Percentiles rank a stretch among this genome's conserved stretches.
Conservation (phyloP, 2,329 filamentous ascomycete species). For the Penicillium sp. region DNA sequence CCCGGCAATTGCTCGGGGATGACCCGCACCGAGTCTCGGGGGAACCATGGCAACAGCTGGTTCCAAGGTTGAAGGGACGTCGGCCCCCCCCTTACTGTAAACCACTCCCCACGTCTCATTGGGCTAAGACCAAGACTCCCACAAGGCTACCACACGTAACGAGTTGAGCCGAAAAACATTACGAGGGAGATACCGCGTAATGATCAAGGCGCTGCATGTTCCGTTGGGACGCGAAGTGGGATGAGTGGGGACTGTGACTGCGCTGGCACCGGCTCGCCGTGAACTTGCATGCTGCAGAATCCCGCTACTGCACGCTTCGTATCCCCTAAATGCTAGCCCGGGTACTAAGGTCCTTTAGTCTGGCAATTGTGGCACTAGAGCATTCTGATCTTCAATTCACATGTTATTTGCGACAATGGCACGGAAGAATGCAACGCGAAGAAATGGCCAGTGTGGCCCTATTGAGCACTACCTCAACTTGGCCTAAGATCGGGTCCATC, state of each 20-base stretch:
- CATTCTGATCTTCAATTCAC: not conserved
- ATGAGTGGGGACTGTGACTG: constrained; percentile 14
- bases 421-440: not conserved
- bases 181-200: not conserved
- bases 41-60: not conserved
- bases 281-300: not conserved
- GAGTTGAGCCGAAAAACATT: not conserved
- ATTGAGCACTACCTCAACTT: not conserved
- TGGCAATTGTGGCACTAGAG: not conserved
- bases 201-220: not conserved
- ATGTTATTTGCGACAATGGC: not conserved
- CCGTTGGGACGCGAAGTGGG: constrained; percentile 19
- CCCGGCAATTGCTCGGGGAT: constrained; percentile 15
- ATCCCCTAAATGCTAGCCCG: not conserved
- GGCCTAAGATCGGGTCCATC: constrained; percentile 3
- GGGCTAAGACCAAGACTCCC: not conserved
- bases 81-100: not conserved
- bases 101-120: not conserved
- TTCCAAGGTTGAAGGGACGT: not conserved
- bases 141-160: not conserved
- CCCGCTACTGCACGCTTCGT: not conserved
- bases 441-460: not conserved
- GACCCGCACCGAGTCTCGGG: not conserved
- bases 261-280: not conserved
- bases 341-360: not conserved